Base-by-base conservation (phyloP, 208 protist species). In the Crithidia acanthocephali region DNA sequence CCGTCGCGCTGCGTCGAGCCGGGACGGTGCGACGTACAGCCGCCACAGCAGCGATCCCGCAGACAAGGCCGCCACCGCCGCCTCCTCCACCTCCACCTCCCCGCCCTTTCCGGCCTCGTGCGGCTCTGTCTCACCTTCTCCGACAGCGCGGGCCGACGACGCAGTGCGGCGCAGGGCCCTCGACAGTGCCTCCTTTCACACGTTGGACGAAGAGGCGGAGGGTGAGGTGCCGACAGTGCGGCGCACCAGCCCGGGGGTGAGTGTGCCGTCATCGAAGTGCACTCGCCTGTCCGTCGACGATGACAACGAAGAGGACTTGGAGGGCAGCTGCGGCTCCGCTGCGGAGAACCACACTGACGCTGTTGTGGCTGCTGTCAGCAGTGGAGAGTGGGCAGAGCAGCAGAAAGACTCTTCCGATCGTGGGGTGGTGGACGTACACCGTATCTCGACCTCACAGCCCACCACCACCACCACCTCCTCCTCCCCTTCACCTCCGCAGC, bases 191-290 rank as follows among this genome's bases (percentile, higher is more conserved):
- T 5, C 50, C 18, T 30, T 55, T 30, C 50, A 5, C 15, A 5
- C 37, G 37, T 5, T 44, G 1, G 45, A 72, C 11, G 53, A 48
- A 33, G 57, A 33, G 18, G 47, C n/a, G 20, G 68, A 74, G 11
- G 23, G 32, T 23, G 58, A 63, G 2, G 40, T n/a, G 22, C 68
- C 58, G 2, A 10, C 22, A n/a, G 68, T 74, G 48, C 58, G 68
- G 33, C 58, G 68, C 35, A 74, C 57, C 55, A 74, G 59, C 33
- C 68, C 59, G 20, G 58, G 59, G 20, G 52, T 35, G 20, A 57
- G 68, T 33, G 59, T 11, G 15, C 25, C 67, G 27, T 51, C 60
- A 45, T 28, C 50, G 13, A 53, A 55, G 45, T 63, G 67, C 57
- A 27, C 30, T 2, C 44, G 67, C 16, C 22, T 23, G 25, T 55